Conservation (phyloP, 2,329 filamentous ascomycete genomes). For the Botrytis pseudocinerea region DNA sequence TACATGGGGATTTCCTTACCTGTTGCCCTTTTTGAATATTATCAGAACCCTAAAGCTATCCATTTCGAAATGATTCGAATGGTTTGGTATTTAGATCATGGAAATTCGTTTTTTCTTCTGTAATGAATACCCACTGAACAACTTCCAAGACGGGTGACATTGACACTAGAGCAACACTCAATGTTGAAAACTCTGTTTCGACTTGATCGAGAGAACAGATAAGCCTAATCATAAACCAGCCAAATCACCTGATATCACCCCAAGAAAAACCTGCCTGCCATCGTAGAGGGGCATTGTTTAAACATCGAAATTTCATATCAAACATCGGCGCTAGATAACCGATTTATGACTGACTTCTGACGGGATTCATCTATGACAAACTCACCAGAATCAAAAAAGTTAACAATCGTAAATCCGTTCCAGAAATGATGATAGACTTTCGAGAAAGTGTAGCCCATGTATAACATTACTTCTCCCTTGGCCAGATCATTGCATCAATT, state of each 20-base stretch:
- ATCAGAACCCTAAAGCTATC: background rate
- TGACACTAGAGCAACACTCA: background rate
- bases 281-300: background rate
- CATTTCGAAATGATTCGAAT: background rate
- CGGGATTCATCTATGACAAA: too few relatives aligned
- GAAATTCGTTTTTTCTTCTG: background rate
- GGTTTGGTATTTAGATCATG: background rate
- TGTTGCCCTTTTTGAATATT: background rate
- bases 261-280: background rate
- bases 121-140: background rate
- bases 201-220: background rate
- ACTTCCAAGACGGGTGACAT: background rate
- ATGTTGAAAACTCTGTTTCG: background rate
- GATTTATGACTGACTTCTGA: background rate
- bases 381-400: background rate
- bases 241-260: background rate
- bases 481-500: background rate
- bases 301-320: background rate
- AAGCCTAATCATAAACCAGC: background rate
- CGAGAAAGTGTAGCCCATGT: background rate
- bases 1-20: too few relatives aligned
- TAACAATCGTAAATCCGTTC: background rate
- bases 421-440: background rate
- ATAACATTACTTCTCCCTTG: background rate
- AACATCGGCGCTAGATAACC: background rate